Conservation (phyloP, 768 basidiomycete genomes). For the Antrodiella citrinella region DNA sequence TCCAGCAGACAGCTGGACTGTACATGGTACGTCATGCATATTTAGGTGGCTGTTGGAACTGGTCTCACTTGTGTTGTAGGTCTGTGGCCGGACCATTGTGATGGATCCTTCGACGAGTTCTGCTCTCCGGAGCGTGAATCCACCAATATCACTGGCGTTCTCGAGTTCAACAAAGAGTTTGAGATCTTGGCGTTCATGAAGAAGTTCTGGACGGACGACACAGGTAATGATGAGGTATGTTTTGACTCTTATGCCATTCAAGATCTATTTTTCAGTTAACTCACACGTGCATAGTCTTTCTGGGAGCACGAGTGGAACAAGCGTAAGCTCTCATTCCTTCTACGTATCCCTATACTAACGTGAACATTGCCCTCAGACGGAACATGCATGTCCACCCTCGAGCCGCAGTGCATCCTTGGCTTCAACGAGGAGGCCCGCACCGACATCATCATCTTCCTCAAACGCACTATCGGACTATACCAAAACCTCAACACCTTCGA, state of each 20-base stretch:
- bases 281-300: constrained; percentile 3
- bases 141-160: constrained; percentile 2
- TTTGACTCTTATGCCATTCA: not conserved
- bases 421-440: not conserved
- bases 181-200: constrained; percentile 2
- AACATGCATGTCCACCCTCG: constrained; percentile 2
- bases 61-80: not conserved
- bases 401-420: not conserved
- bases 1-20: not conserved
- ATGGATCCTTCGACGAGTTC: constrained; percentile 5
- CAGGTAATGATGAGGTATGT: constrained; percentile 4
- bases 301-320: constrained; percentile 7
- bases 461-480: not conserved
- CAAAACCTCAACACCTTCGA: not conserved
- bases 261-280: not conserved
- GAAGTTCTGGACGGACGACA: constrained; percentile 5
- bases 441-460: not conserved
- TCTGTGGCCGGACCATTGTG: constrained; percentile 6
- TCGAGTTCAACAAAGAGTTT: not conserved
- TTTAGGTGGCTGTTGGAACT: not conserved
- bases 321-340: not conserved
- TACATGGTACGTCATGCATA: not conserved
- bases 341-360: not conserved
- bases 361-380: not conserved
- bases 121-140: not conserved